These are phyloP conservation scores for Candida dendrica DNA, from an alignment of 805 yeast genomes.

Conservation along the genomic window DNA sequence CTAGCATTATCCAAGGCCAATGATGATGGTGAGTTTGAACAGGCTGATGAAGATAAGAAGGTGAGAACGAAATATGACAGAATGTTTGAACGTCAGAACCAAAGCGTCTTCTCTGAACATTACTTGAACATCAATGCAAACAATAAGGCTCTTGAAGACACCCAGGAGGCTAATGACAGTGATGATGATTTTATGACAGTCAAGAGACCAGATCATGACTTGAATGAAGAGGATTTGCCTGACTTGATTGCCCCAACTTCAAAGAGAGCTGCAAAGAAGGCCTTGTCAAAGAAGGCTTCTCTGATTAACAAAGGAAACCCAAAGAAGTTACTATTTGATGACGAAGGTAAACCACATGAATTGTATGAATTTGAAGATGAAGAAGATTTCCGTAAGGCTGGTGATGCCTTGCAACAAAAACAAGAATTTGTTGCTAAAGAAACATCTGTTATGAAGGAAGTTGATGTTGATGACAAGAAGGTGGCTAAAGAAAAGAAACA, in stretches of 20 bases:
- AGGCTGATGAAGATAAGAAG: slow-evolving; percentile 24
- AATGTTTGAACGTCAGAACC: slow-evolving; percentile 93
- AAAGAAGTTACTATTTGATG: slow-evolving; percentile 81
- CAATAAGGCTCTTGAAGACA: slow-evolving; percentile 17
- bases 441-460: slow-evolving; percentile 55
- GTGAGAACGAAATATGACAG: slow-evolving; percentile 86
- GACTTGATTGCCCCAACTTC: slow-evolving; percentile 62
- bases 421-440: slow-evolving; percentile 61
- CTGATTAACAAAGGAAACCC: slow-evolving; percentile 57
- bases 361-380: slow-evolving; percentile 87
- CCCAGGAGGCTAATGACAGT: slow-evolving; percentile 36
- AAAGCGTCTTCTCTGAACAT: slow-evolving; percentile 84
- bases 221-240: slow-evolving; percentile 60
- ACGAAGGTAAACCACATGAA: slow-evolving; percentile 89
- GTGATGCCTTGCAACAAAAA: slow-evolving; percentile 65
- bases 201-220: slow-evolving; percentile 68
- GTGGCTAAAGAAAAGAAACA: slow-evolving; percentile 69
- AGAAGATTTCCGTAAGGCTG: slow-evolving; percentile 69
- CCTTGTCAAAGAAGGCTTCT: slow-evolving; percentile 77
- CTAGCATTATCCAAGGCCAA: slow-evolving; percentile 46
- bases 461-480: slow-evolving; percentile 73
- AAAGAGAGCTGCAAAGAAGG: slow-evolving; percentile 77
- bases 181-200: slow-evolving; percentile 77
- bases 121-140: slow-evolving; percentile 58
- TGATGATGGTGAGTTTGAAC: slow-evolving; percentile 56